A percentile compares a stretch with the other conserved stretches of the same genome.
phyloP scores from a whole-genome alignment of 805 yeast species.

The Candida coquimbonensis region DNA sequence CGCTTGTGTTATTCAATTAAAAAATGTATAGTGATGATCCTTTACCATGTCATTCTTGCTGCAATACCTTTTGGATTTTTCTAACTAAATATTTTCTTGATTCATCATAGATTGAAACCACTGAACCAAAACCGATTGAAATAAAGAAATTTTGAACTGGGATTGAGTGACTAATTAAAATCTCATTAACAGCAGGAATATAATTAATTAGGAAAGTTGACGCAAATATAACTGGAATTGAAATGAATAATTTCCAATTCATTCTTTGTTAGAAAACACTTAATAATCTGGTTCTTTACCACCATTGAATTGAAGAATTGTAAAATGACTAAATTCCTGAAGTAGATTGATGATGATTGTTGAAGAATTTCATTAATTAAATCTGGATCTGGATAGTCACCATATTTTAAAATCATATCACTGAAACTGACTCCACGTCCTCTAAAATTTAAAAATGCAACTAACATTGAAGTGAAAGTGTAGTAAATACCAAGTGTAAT shows the following conservation, averaged over 20 bases:
- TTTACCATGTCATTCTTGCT: constrained; percentile 37
- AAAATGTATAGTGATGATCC: too few relatives aligned
- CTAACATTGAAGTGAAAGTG: constrained; percentile 33
- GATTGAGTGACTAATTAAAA: constrained; percentile 30
- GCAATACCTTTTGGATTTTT: constrained; percentile 30
- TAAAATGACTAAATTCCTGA: constrained; percentile 39
- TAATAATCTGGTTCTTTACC: constrained; percentile 35
- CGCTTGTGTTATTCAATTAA: too few relatives aligned
- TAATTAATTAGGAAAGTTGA: constrained; percentile 37
- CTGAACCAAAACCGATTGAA: constrained; percentile 37
- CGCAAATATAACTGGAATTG: constrained; percentile 29
- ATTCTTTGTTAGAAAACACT: constrained; percentile 33
- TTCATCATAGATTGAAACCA: constrained; percentile 37
- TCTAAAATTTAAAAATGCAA: constrained; percentile 32
- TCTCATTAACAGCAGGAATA: constrained; percentile 31
- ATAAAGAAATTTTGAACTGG: constrained; percentile 42
- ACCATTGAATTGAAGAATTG: constrained; percentile 40
- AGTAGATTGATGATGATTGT: constrained; percentile 38
- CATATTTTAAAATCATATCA: constrained; percentile 31
- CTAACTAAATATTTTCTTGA: constrained; percentile 31
- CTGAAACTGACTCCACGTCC: constrained; percentile 31
- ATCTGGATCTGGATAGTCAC: constrained; percentile 22
- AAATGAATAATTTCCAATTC: constrained; percentile 25
- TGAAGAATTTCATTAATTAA: constrained; percentile 21
- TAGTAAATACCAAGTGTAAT: constrained; percentile 35